These are phyloP conservation scores for Naematelia encephala DNA, from an alignment of 768 basidiomycete species.

Conservation along the genomic window DNA sequence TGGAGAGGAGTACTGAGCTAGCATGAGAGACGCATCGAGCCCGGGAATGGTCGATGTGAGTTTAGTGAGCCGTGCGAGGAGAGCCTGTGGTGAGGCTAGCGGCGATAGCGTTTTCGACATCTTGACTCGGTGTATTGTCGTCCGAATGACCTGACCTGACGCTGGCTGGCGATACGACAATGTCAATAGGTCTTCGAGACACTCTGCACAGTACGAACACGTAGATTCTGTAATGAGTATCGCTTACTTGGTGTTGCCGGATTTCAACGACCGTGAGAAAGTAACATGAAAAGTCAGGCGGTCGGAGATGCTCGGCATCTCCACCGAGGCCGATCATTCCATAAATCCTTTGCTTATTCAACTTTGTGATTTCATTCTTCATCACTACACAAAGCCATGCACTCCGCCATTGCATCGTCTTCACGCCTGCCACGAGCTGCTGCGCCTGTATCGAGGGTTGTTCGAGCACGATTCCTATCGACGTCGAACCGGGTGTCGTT, in stretches of 20 bases:
- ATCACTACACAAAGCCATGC: neutral
- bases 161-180: neutral
- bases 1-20: slow-evolving; percentile 45
- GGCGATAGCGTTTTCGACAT: neutral
- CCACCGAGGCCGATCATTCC: neutral
- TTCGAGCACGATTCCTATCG: neutral
- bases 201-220: too few species aligned
- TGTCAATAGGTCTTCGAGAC: neutral
- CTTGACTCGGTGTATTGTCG: neutral
- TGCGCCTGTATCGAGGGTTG: neutral
- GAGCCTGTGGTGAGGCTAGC: neutral
- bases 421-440: neutral
- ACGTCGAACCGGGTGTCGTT: neutral
- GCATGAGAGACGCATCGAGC: slow-evolving; percentile 47
- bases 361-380: neutral
- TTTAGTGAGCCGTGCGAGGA: slow-evolving; percentile 24
- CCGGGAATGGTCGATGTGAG: slow-evolving; percentile 41
- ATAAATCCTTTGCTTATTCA: neutral
- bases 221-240: neutral
- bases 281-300: neutral
- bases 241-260: neutral
- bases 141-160: neutral
- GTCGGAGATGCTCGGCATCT: neutral
- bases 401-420: neutral
- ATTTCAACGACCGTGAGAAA: neutral